Evolutionary conservation across 148 eudicot species (phyloP).

Genomic region (Camellia sinensis): DNA sequence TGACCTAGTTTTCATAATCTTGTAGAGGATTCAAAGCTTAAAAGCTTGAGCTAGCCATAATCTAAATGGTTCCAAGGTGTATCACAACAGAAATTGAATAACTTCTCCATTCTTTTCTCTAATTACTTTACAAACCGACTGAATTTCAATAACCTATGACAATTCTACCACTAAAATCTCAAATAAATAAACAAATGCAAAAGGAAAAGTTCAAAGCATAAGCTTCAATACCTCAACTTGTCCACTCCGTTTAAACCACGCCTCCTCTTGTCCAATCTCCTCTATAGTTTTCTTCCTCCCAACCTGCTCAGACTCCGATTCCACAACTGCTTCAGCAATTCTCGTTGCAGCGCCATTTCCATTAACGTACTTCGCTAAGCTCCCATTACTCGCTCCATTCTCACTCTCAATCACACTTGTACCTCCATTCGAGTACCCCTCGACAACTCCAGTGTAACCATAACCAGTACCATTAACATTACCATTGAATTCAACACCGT

Average conservation of each 20-base stretch:
- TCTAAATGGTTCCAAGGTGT: neutral
- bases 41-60: neutral
- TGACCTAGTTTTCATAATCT: neutral
- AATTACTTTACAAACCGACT: neutral
- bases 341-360: conserved; percentile 39
- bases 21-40: neutral
- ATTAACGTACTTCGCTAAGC: conserved; percentile 42
- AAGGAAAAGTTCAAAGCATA: neutral
- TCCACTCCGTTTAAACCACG: conserved; percentile 75
- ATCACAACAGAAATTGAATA: neutral
- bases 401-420: conserved; percentile 20
- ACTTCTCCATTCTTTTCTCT: neutral
- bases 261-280: conserved; percentile 97
- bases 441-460: conserved; percentile 20
- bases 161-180: neutral
- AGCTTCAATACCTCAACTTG: conserved; percentile 58
- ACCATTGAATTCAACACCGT: conserved; percentile 30
- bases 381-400: conserved; percentile 43
- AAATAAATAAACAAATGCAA: neutral
- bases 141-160: neutral
- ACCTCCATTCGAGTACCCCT: conserved; percentile 27
- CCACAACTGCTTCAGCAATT: conserved; percentile 21
- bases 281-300: conserved; percentile 64
- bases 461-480: conserved; percentile 39
- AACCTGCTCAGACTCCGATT: conserved; percentile 24